These are phyloP conservation scores for Hondaea fermentalgiana DNA, from an alignment of 108 stramenopile species.

Conservation along the genomic window DNA sequence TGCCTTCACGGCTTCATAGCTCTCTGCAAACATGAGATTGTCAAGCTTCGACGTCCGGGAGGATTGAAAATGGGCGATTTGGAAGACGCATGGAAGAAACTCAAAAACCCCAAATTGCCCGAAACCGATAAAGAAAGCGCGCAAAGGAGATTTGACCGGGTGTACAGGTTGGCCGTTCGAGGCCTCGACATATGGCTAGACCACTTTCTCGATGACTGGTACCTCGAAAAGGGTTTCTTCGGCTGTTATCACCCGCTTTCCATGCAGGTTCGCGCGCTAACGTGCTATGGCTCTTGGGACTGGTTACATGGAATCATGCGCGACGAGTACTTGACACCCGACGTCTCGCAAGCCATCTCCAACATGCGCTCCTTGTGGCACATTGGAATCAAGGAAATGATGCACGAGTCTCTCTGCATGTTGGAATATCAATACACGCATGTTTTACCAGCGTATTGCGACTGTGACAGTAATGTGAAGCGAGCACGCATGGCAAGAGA, in stretches of 20 bases:
- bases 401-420: not conserved
- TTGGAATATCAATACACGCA: not conserved
- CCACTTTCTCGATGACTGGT: not conserved
- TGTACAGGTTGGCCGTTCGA: not conserved
- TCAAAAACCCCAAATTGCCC: not conserved
- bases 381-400: not conserved
- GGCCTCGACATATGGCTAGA: not conserved
- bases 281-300: not conserved
- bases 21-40: no score
- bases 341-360: not conserved
- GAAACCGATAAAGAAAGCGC: not conserved
- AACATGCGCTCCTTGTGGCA: not conserved
- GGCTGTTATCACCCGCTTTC: not conserved
- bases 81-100: not conserved
- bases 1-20: not conserved
- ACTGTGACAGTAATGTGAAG: not conserved
- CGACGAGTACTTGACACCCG: not conserved
- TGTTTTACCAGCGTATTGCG: not conserved
- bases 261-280: not conserved
- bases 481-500: not conserved
- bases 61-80: not conserved
- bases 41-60: not conserved
- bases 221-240: not conserved
- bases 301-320: not conserved
- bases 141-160: not conserved